Conservation (phyloP, 1,284 basidiomycete species). For the Thecaphora thlaspeos region DNA sequence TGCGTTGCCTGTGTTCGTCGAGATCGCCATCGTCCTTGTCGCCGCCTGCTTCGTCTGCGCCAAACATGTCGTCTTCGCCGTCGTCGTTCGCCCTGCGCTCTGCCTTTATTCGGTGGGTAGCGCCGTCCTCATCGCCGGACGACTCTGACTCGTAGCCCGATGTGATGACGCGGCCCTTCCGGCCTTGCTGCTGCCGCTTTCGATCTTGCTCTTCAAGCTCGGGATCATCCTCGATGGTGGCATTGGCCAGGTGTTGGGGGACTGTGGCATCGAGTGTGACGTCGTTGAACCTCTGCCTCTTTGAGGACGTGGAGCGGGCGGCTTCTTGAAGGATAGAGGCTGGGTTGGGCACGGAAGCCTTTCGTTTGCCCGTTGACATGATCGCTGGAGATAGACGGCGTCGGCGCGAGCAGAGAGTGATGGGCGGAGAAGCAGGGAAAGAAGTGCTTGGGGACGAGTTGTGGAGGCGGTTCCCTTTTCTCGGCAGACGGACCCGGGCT, state of each 20-base stretch:
- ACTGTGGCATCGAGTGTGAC: slow-evolving; percentile 8
- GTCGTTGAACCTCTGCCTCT: not conserved
- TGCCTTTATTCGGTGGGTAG: slow-evolving; percentile 43
- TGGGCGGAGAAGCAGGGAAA: no score
- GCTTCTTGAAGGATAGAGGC: no score
- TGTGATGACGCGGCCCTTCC: slow-evolving; percentile 60
- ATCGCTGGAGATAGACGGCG: no score
- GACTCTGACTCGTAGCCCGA: slow-evolving; percentile 94
- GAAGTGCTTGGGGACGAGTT: no score
- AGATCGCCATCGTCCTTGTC: slow-evolving; percentile 7
- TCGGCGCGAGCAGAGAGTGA: no score
- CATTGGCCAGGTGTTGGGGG: slow-evolving; percentile 11
- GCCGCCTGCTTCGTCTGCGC: slow-evolving; percentile 46
- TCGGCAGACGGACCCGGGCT: no score
- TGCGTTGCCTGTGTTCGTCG: slow-evolving; percentile 18
- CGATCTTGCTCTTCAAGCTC: slow-evolving; percentile 49
- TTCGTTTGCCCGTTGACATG: not conserved
- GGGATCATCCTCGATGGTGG: slow-evolving; percentile 39
- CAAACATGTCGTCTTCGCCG: slow-evolving; percentile 81
- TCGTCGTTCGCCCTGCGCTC: slow-evolving; percentile 60
- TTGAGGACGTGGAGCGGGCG: no score
- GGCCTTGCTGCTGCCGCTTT: slow-evolving; percentile 36
- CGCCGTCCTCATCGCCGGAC: slow-evolving; percentile 71
- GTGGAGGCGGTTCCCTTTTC: no score
- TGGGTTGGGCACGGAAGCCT: not conserved